phyloP scores from a whole-genome alignment of 148 eudicot genomes.

The Rhododendron molle region DNA sequence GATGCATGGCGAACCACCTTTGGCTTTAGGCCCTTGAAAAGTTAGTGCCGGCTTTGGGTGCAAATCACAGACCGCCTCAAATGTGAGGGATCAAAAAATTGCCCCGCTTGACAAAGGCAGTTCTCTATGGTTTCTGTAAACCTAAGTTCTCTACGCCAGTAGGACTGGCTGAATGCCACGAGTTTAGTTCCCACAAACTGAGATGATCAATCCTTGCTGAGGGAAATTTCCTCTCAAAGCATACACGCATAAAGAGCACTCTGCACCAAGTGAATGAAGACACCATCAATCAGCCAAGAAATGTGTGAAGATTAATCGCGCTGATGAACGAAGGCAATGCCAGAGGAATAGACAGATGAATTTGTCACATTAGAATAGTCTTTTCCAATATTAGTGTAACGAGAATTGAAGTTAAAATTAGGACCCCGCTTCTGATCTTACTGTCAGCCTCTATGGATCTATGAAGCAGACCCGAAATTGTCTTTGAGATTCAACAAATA shows the following conservation, averaged over 20 bases:
- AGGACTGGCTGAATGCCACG: neutral
- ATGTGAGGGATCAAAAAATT: neutral
- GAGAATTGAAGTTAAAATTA: conserved; percentile 6
- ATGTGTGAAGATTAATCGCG: neutral
- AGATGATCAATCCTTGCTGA: neutral
- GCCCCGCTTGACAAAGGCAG: neutral
- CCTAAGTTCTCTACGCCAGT: neutral
- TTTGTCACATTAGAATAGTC: neutral
- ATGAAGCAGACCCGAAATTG: conserved; percentile 7
- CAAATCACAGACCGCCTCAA: neutral
- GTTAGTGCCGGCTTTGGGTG: neutral
- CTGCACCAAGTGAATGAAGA: neutral
- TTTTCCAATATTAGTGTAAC: neutral
- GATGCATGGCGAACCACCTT: neutral
- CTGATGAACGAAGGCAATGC: neutral
- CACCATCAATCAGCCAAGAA: neutral
- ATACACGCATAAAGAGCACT: neutral
- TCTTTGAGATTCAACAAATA: neutral
- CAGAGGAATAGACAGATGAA: neutral
- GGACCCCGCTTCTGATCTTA: neutral
- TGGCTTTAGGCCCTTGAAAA: neutral
- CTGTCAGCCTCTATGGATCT: conserved; percentile 6
- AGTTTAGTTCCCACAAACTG: neutral
- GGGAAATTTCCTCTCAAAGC: neutral
- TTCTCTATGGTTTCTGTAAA: neutral